Evolutionary conservation across 2,329 filamentous ascomycete species (phyloP), one percentile per base, ranked within the genome.

Genomic region (Exutisphaerella laricina): DNA sequence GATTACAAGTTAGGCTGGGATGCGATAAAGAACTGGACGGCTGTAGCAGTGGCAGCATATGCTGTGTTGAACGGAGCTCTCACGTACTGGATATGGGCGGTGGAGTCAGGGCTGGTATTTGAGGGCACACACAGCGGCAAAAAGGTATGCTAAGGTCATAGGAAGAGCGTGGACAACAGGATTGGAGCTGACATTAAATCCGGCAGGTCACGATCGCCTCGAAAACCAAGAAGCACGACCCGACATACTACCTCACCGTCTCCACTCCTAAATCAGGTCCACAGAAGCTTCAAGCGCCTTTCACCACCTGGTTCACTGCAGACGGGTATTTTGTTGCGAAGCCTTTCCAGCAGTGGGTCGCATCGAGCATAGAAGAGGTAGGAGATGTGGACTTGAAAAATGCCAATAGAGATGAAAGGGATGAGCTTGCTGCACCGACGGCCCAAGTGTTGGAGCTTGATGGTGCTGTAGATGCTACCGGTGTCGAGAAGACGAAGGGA

Each of bases 1-100:
- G 92, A 98, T 74, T 94, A 88, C 71, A 87, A 86, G 62, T 73
- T 88, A 35, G 90, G 89, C 56, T 97, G 92, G 75, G 87, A 95
- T 51, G 72, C 69, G 48, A 95, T 89, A 13, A 94, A 92, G 67
- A 70, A 75, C 51, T 90, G 82, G 70, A 94, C 90, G 0, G 77
- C 85, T 3, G 77, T 74, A 28, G 90, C 92, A 3, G 90, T 97
- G 4, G 73, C 75, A 8, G 62, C 82, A 12, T 98, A 98, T 70
- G 81, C 86, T 30, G 39, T 85, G 2, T 69, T 98, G 38, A 97
- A 96, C 63, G 74, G 77, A 21, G 71, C 76, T 2, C 75, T 97
- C 56, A 89, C 86, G 26, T 77, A 80, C 57, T 98, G 92, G 92
- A 79, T 94, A 46, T 85, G 80, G 74, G 75, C 75, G 17, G 83